Evolutionary conservation across 768 basidiomycete genomes (phyloP), one percentile per base, ranked within the genome.

Genomic region (Ephemerocybe angulata): DNA sequence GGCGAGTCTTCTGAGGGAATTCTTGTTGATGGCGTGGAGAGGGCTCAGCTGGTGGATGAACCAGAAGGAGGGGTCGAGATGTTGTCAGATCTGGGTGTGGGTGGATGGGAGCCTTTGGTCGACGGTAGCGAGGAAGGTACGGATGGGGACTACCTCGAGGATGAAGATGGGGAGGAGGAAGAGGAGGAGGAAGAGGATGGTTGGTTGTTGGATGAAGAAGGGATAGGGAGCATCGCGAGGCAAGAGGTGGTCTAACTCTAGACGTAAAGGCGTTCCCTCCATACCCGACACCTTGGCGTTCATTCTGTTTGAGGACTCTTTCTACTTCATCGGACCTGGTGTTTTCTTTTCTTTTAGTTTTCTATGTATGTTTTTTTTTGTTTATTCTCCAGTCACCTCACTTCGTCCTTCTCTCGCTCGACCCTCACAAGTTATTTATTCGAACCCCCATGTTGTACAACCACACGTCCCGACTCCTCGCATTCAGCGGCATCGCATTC

Each of bases 121-220:
- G 44, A 25, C 30, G 57, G 54, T 19, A 56, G 62, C n/a, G 61
- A 53, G 19, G 57, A 56, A 25, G 65, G 60, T 13, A 62, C 38
- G 13, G 67, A 64, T 1, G 67, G 58, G 49, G 68, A 65, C 30
- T 12, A 37, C 12, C 35, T 38, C 31, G 35, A 12, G 22, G 59
- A 46, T 24, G 58, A 37, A 22, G 48, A 43, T 25, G 55, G 54
- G 17, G 25, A 38, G 47, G 65, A 69, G 64, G 62, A 67, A 52
- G 54, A 65, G 44, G 53, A 69, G 62, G 53, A 71, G 50, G 62
- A 68, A 53, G 59, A 65, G 29, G 66, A 67, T 28, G 65, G 66
- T 12, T 67, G 66, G 66, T 57, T 69, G 52, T 61, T 69, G 46
- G 64, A 65, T 51, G 63, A 65, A 48, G 60, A 66, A n/a, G 61